Base-by-base conservation (phyloP, 768 basidiomycete genomes). In the Pleurotus cornucopiae region DNA sequence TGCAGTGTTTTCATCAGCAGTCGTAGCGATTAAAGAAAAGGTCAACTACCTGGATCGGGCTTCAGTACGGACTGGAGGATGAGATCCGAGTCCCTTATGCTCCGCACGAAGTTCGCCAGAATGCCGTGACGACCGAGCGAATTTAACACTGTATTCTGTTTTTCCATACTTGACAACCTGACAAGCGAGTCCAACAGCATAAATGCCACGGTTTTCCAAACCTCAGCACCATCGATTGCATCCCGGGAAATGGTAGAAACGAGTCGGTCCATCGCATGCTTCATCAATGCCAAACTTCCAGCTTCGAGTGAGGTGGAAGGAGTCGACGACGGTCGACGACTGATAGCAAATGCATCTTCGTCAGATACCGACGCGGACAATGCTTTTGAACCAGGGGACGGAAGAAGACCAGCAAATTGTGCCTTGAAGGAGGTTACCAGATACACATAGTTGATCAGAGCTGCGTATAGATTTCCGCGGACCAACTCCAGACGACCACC, bases 141-240 rank as follows among this genome's bases (percentile, higher is more conserved):
- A 7, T 75, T 66, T 45, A 91, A 68, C 18, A 91, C 74, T 9
- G 75, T 63, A 54, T 88, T 79, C 47, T 87, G 86, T 69, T 84
- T 88, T 60, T 93, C 88, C 47, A 74, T 69, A 23, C 81, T 81
- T 39, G 85, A 89, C 0, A 95, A 73, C 44, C 88, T 81, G 14
- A 89, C 79, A 6, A 95, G 76, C 0, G 89, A 85, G 62, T 95
- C 92, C 43, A 98, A 76, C 2, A 94, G 75, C 77, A 94, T 89
- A 66, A 94, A 98, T 6, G 95, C 91, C 13, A 98, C 84, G 2
- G 94, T 95, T 71, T 92, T 92, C 96, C 96, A 98, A 2, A 98
- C 91, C 69, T 98, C 94, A 14, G 91, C 86, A 5, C 94, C 95
- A 60, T 97, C 94, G 54, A 92, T 89, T 1, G 94, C 94, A 65